Evolutionary conservation across 2,329 filamentous ascomycete genomes (phyloP), one percentile per base, ranked within the genome.

Genomic region (Aspergillus oerlinghausenensis): DNA sequence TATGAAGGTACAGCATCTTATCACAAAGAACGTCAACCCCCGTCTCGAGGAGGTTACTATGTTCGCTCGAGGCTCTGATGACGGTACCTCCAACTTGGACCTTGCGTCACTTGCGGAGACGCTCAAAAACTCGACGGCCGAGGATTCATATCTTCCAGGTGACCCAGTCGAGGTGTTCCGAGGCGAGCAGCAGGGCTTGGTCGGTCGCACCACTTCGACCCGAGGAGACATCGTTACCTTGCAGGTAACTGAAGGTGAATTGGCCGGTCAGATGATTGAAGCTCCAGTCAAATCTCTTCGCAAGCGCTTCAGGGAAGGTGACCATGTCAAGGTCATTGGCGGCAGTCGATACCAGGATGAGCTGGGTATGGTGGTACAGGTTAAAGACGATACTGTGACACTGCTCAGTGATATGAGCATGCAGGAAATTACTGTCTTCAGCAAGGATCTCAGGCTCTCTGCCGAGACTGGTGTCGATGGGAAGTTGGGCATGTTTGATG

Each of bases 271-370:
- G 71, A 86, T 83, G 4, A 94, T 99, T 49, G 93, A 97, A 71
- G 92, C 96, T 10, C 94, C 94, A 1, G 88, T 92, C 60, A 95
- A 94, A 75, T 90, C 90, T 48, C 81, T 99, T 26, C 89, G 94
- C 56, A 99, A 99, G 76, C 85, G 90, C 29, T 99, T 99, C 82
- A 86, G 84, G 63, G 84, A 92, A 60, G 94, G 94, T 80, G 94
- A 99, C 68, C 94, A 99, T 70, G 94, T 99, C 79, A 97, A 97
- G 79, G 94, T 99, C 64, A 96, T 97, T 70, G 93, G 94, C 55
- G 93, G 92, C 42, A 96, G 92, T 77, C 89, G 91, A 66, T 97
- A 92, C 73, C 86, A 90, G 55, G 94, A 97, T 66, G 94, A 99
- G 76, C 89, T 97, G 48, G 94, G 94, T 74, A 96, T 97, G 84